Evolutionary conservation across 169 alveolate genomes (phyloP).

Genomic region (Cryptosporidium sp.): DNA sequence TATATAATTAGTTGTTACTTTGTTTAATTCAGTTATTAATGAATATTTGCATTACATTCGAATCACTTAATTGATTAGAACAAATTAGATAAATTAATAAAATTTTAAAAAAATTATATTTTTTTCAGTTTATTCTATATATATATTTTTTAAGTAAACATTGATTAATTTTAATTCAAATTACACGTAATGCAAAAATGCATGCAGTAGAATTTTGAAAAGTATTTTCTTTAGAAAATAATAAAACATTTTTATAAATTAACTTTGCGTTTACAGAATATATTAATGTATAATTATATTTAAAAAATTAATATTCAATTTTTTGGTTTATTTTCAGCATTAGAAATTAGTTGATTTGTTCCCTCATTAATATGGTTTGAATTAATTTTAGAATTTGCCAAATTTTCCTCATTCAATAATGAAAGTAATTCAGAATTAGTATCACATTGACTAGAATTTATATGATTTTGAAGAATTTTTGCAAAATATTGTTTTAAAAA

Average conservation of each 20-base stretch:
- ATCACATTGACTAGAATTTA: background rate
- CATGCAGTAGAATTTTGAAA: background rate
- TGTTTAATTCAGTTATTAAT: background rate
- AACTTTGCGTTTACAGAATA: background rate
- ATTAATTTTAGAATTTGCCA: background rate
- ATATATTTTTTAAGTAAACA: too few species aligned
- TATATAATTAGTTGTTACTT: too few species aligned
- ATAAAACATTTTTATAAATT: background rate
- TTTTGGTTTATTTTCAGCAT: background rate
- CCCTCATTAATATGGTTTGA: background rate
- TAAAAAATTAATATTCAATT: background rate
- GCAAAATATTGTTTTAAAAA: conserved; percentile 23
- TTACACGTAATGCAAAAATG: background rate
- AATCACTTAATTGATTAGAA: background rate
- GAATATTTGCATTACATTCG: too few species aligned
- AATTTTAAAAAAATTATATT: too few species aligned
- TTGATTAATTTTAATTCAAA: too few species aligned
- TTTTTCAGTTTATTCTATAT: too few species aligned
- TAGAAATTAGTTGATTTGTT: background rate
- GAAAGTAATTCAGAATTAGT: background rate
- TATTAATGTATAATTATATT: background rate
- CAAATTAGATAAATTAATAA: too few species aligned
- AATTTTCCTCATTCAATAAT: background rate
- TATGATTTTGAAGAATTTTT: conserved; percentile 11
- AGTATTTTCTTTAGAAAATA: background rate